A percentile compares a stretch with the other conserved stretches of the same genome.
Evolutionary conservation across 2,329 filamentous ascomycete genomes (phyloP).

Genomic region (Ophiostoma novo-ulmi): DNA sequence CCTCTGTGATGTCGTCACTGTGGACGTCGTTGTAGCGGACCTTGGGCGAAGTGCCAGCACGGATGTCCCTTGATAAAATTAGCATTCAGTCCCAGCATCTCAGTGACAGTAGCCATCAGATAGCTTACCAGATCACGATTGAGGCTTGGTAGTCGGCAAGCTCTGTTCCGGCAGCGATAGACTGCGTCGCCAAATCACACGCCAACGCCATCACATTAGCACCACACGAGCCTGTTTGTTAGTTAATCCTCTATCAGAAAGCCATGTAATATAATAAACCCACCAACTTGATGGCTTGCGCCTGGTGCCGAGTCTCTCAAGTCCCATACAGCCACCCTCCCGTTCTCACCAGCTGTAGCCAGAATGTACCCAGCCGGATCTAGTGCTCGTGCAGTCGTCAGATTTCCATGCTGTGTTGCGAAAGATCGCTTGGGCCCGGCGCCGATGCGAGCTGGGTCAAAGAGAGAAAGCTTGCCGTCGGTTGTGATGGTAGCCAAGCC

Average conservation of each 20-base stretch:
- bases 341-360: conserved; percentile 67
- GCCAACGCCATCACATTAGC: conserved; percentile 58
- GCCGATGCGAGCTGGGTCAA: conserved; percentile 55
- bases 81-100: neutral
- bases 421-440: conserved; percentile 46
- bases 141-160: conserved; percentile 58
- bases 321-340: conserved; percentile 63
- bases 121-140: conserved; percentile 54
- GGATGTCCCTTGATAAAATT: conserved; percentile 48
- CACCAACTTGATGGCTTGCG: conserved; percentile 41
- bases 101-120: conserved; percentile 23
- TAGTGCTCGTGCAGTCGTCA: conserved; percentile 57
- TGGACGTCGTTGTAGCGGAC: conserved; percentile 60
- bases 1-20: conserved; percentile 62
- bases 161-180: conserved; percentile 69
- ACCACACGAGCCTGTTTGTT: conserved; percentile 26
- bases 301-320: conserved; percentile 42
- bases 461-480: conserved; percentile 62
- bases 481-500: conserved; percentile 61
- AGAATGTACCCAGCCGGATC: conserved; percentile 50
- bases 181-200: conserved; percentile 50
- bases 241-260: neutral
- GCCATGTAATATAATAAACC: neutral
- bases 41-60: conserved; percentile 43
- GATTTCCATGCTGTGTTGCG: conserved; percentile 53